A percentile compares a stretch with the other conserved stretches of the same genome.
These are phyloP conservation scores for Fagus crenata DNA, from an alignment of 306 rosid genomes.

Conservation along the genomic window DNA sequence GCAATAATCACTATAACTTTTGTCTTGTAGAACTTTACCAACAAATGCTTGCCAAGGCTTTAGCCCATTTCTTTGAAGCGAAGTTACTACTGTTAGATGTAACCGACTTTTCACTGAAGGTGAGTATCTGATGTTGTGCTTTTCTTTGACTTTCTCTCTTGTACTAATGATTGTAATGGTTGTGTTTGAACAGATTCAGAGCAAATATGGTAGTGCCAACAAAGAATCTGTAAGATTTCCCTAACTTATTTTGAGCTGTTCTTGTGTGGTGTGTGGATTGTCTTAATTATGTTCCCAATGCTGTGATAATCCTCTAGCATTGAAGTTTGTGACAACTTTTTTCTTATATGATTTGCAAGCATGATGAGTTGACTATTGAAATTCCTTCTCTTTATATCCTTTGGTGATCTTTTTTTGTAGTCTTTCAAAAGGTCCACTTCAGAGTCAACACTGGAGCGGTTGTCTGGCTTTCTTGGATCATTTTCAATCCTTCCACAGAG, in stretches of 20 bases:
- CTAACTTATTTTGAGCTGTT: not conserved
- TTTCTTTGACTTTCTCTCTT: not conserved
- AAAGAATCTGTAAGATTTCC: constrained; percentile 67
- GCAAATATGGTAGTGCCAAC: constrained; percentile 69
- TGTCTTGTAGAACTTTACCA: constrained; percentile 72
- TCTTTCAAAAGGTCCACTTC: constrained; percentile 79
- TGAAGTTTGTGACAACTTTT: not conserved
- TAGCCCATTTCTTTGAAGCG: constrained; percentile 93
- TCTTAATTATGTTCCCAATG: not conserved
- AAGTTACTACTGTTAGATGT: constrained; percentile 85
- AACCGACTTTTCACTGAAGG: constrained; percentile 85
- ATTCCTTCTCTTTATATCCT: constrained; percentile 9
- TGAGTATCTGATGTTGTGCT: constrained; percentile 13
- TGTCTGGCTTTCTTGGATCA: constrained; percentile 79
- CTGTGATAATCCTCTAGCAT: not conserved
- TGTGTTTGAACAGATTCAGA: constrained; percentile 60
- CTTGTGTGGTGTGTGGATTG: not conserved
- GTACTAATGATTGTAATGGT: constrained; percentile 12
- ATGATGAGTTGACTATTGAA: not conserved
- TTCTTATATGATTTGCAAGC: not conserved
- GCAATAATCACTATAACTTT: constrained; percentile 17
- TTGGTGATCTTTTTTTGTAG: constrained; percentile 40
- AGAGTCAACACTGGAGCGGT: constrained; percentile 70
- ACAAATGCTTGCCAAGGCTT: constrained; percentile 96
- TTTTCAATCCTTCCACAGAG: constrained; percentile 66